Base-by-base conservation (phyloP, 148 eudicot species). In the Camellia sinensis region DNA sequence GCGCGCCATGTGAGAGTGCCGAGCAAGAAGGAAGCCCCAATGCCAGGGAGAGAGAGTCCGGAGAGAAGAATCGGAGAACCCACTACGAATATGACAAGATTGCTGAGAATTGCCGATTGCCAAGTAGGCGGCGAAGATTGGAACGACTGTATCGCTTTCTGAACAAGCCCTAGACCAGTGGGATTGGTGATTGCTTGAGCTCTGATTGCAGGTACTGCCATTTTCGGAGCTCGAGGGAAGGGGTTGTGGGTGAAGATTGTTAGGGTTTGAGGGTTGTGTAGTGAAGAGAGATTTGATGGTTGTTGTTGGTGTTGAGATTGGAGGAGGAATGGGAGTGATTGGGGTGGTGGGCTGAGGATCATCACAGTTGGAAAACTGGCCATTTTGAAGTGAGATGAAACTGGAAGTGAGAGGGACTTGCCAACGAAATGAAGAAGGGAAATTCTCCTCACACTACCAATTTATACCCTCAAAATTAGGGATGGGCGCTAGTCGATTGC, bases 1-100 rank as follows among this genome's bases (percentile, higher is more conserved):
- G 91, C 91, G 12, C 97, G 91, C 98, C 98, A 95, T 53, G 96
- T 90, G 44, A 95, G 90, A 44, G 87, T 82, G 2, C 98, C 97
- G 82, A 95, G 89, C 91, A 93, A 87, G 84, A 95, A 93, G 4
- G 98, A 97, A 15, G 96, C 87, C 5, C 7, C 96, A 81, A 95
- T 89, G 65, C 97, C 98, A 4, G 93, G 80, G 3, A 87, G 70
- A 17, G 92, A 92, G 80, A 95, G 83, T 1, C 98, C 98, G 5
- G 94, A 7, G 14, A 89, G 86, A 53, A 95, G 87, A 74, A 95
- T 43, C 19, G 97, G 98, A 67, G 91, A 83, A 48, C 98, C 98
- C 86, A 95, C n/a, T 6, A 89, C 43, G 67, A 95, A 95, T 45
- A 95, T 95, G 13, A 87, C 19, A 3, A 81, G 65, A 81, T 95